Conservation (phyloP, 352 stramenopile species). For the Globisporangium splendens region DNA sequence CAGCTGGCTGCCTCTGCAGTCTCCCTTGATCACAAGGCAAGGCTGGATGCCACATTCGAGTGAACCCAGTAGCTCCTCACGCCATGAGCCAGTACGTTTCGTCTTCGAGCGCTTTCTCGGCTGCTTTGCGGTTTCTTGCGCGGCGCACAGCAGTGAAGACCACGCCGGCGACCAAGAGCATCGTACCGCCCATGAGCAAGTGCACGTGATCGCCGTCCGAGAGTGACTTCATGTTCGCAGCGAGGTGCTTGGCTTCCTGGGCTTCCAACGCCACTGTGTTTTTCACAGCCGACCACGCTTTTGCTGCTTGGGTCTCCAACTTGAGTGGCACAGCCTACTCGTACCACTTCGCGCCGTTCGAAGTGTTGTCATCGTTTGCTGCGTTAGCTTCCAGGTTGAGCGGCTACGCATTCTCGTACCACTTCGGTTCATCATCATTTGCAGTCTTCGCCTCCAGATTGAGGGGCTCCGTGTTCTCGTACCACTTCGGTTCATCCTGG, state of each 20-base stretch:
- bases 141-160: conserved; percentile 1
- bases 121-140: conserved; percentile 7
- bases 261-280: conserved; percentile 2
- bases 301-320: not conserved
- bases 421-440: not conserved
- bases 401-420: not conserved
- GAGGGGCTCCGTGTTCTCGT: not conserved
- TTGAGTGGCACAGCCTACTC: not conserved
- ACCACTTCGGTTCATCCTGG: not conserved
- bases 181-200: conserved; percentile 1
- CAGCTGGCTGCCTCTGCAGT: no score
- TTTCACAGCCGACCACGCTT: not conserved
- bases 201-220: conserved; percentile 4
- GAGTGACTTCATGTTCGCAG: not conserved
- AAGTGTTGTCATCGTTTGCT: not conserved
- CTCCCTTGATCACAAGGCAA: no score
- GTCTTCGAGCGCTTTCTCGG: conserved; percentile 3
- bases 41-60: no score
- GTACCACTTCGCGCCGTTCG: not conserved
- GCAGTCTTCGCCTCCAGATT: not conserved
- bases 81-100: conserved; percentile 12
- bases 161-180: conserved; percentile 4
- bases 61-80: not conserved
- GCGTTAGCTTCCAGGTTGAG: not conserved
- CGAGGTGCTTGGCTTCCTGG: conserved; percentile 3